Percentiles rank a stretch among this genome's conserved stretches.
These are phyloP conservation scores for Ustilago nuda DNA, from an alignment of 1,284 basidiomycete genomes.

Conservation along the genomic window DNA sequence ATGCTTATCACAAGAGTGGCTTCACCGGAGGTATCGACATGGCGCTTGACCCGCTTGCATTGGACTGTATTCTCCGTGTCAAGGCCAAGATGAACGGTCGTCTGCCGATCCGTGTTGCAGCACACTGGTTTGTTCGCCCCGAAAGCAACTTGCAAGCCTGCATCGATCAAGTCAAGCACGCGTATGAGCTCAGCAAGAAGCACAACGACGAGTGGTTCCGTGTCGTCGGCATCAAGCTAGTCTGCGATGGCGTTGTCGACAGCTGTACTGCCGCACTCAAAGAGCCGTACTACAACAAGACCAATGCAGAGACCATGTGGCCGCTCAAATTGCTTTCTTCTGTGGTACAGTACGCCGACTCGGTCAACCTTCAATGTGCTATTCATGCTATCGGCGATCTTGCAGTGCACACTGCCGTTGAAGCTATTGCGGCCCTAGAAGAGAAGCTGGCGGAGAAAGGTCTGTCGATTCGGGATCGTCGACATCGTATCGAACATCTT, in stretches of 20 bases:
- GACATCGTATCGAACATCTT: slow-evolving; percentile 54
- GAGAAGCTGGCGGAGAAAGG: slow-evolving; percentile 17
- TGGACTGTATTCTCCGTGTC: slow-evolving; percentile 34
- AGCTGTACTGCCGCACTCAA: slow-evolving; percentile 48
- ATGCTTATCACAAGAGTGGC: slow-evolving; percentile 36
- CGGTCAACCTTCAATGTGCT: slow-evolving; percentile 42
- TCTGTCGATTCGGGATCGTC: slow-evolving; percentile 35
- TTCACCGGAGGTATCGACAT: slow-evolving; percentile 50
- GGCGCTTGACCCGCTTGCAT: slow-evolving; percentile 32
- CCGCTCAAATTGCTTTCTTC: slow-evolving; percentile 24
- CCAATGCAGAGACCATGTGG: slow-evolving; percentile 48
- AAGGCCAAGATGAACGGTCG: slow-evolving; percentile 31
- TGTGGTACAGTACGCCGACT: slow-evolving; percentile 37
- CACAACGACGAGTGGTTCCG: slow-evolving; percentile 50
- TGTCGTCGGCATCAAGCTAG: slow-evolving; percentile 48
- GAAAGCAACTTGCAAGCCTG: slow-evolving; percentile 19
- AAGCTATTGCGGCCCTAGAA: slow-evolving; percentile 40
- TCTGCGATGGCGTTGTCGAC: slow-evolving; percentile 52
- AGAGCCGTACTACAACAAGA: slow-evolving; percentile 48
- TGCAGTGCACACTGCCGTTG: slow-evolving; percentile 49
- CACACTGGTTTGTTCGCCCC: slow-evolving; percentile 47
- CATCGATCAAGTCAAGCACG: slow-evolving; percentile 35
- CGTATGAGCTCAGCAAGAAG: slow-evolving; percentile 29
- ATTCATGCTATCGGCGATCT: slow-evolving; percentile 51
- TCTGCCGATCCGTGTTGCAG: slow-evolving; percentile 39